Evolutionary conservation across 129 eudicot species (phyloP).

Genomic region (Helianthus tuberosus): DNA sequence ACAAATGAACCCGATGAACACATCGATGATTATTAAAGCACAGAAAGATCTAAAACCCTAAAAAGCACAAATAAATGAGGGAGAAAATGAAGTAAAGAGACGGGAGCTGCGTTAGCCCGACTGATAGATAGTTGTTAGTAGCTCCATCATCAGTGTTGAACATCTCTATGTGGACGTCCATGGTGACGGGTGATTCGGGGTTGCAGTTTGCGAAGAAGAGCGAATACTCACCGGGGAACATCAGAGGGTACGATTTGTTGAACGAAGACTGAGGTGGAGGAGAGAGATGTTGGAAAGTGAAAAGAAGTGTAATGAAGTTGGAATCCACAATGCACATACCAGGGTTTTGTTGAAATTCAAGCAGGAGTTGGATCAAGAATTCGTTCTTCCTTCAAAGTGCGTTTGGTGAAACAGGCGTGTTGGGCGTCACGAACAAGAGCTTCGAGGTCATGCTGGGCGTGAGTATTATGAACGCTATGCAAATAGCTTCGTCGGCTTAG

Average conservation of each 20-base stretch:
- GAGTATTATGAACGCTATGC: too few relatives aligned
- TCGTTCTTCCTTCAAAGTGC: too few relatives aligned
- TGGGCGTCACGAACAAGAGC: too few relatives aligned
- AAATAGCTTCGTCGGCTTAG: too few relatives aligned
- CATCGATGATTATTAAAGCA: constrained; percentile 33
- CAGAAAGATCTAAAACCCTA: constrained; percentile 32
- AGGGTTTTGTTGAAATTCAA: neutral
- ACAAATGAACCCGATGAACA: constrained; percentile 37
- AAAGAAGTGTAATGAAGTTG: constrained; percentile 36
- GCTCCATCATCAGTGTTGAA: constrained; percentile 24
- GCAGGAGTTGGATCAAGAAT: too few relatives aligned
- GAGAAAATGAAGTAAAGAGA: constrained; percentile 32
- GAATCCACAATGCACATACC: constrained; percentile 45
- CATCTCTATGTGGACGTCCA: constrained; percentile 35
- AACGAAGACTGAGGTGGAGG: constrained; percentile 41
- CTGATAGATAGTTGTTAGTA: constrained; percentile 36
- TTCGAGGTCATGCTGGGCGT: too few relatives aligned
- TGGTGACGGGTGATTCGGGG: constrained; percentile 28
- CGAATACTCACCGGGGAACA: constrained; percentile 30
- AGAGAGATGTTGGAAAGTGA: constrained; percentile 44
- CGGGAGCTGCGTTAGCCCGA: constrained; percentile 45
- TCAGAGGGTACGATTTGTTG: constrained; percentile 31
- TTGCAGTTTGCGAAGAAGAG: constrained; percentile 38
- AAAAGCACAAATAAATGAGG: constrained; percentile 32
- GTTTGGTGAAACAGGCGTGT: too few relatives aligned